Evolutionary conservation across 495 filamentous ascomycete species (phyloP).

Genomic region (Stereocaulon alpinum): DNA sequence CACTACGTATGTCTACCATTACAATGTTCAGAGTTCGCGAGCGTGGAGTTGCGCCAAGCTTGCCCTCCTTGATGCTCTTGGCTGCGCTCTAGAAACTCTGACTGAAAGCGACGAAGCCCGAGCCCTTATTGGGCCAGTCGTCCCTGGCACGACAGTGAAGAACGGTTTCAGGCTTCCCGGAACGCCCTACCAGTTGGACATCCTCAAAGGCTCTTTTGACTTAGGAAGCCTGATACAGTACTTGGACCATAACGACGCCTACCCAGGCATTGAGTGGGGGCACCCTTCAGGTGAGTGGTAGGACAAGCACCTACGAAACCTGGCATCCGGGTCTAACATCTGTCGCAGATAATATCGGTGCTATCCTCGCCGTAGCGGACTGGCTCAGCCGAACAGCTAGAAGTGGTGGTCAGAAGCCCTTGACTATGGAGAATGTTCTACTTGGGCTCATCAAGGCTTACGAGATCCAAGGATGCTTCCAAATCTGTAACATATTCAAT

Average conservation of each 20-base stretch:
- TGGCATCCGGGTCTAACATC: neutral
- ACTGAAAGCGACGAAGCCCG: constrained; percentile 23
- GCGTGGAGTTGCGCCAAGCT: constrained; percentile 24
- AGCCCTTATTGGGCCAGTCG: constrained; percentile 24
- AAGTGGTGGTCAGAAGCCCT: constrained; percentile 14
- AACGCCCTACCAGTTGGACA: constrained; percentile 30
- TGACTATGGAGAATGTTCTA: constrained; percentile 31
- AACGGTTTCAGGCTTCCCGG: constrained; percentile 37
- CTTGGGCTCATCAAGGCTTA: constrained; percentile 36
- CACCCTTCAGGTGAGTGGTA: constrained; percentile 33
- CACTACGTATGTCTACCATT: constrained; percentile 27
- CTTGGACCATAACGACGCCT: constrained; percentile 38
- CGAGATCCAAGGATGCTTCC: constrained; percentile 39
- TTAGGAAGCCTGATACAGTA: constrained; percentile 35
- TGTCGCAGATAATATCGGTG: constrained; percentile 31
- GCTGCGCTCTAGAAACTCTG: constrained; percentile 32
- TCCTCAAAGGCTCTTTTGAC: constrained; percentile 36
- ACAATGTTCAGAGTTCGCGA: constrained; percentile 16
- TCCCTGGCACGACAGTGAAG: constrained; percentile 22
- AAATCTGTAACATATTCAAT: constrained; percentile 34
- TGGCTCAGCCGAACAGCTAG: constrained; percentile 21
- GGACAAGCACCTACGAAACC: neutral
- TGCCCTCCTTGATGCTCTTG: constrained; percentile 34
- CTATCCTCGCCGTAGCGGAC: constrained; percentile 33
- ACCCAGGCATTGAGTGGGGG: constrained; percentile 35